A percentile compares a stretch with the other conserved stretches of the same genome.
Evolutionary conservation across 2,329 filamentous ascomycete genomes (phyloP).

Genomic region (Diaporthe sp.): DNA sequence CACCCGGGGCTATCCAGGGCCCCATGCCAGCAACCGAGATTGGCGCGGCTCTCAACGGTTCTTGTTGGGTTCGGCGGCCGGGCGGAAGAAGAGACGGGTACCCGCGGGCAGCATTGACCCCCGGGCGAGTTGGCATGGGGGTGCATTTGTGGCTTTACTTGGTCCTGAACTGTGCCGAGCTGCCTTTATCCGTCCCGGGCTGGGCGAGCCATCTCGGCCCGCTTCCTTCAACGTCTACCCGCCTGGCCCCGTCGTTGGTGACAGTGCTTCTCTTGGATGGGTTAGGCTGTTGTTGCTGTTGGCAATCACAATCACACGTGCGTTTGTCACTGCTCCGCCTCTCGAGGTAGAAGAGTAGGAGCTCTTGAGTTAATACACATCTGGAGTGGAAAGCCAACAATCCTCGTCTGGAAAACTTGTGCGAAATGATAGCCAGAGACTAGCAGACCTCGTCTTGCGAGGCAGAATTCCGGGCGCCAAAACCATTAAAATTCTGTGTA

Average conservation of each 20-base stretch:
- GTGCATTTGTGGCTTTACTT: neutral
- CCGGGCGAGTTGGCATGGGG: neutral
- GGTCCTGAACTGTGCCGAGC: neutral
- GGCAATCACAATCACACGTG: neutral
- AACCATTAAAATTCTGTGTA: neutral
- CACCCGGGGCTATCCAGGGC: neutral
- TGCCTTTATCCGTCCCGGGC: neutral
- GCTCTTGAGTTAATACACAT: neutral
- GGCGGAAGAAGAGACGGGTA: neutral
- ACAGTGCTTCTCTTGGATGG: neutral
- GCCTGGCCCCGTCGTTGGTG: neutral
- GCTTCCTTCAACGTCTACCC: neutral
- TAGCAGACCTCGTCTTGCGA: too few relatives aligned
- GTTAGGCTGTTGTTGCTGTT: neutral
- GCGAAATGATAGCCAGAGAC: neutral
- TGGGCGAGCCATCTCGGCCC: slow-evolving; percentile 12
- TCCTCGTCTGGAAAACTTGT: neutral
- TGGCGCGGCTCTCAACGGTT: slow-evolving; percentile 2
- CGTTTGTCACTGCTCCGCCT: neutral
- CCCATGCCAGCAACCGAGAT: neutral
- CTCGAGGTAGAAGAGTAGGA: too few relatives aligned
- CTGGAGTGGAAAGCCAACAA: too few relatives aligned
- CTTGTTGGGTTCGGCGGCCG: neutral
- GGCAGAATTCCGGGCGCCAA: neutral
- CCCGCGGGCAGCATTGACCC: neutral